phyloP scores from a whole-genome alignment of 2,329 filamentous ascomycete genomes.

The Colletotrichum agaves region DNA sequence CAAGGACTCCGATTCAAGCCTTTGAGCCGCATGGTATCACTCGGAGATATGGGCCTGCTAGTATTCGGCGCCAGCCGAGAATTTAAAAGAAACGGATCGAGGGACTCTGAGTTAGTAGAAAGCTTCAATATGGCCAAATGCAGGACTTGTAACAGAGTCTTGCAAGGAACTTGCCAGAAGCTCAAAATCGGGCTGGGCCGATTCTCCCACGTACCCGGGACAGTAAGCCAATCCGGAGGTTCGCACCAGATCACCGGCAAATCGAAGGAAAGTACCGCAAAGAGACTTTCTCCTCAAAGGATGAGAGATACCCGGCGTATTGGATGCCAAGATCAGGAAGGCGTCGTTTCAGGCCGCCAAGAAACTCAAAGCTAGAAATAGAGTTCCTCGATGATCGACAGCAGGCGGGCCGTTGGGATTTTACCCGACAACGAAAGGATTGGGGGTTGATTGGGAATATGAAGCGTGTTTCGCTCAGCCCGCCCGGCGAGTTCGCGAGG shows the following conservation, averaged over 20 bases:
- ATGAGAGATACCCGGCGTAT: background rate
- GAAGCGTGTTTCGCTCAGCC: background rate
- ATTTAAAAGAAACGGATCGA: background rate
- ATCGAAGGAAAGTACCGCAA: background rate
- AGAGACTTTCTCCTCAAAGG: background rate
- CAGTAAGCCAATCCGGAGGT: background rate
- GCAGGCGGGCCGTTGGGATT: background rate
- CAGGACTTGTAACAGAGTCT: background rate
- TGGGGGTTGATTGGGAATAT: background rate
- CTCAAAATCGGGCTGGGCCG: background rate
- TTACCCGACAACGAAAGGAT: background rate
- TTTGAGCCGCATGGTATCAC: background rate
- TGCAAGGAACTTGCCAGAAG: background rate
- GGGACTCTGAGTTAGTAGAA: background rate
- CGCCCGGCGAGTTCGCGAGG: background rate
- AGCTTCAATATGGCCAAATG: background rate
- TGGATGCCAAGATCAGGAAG: conserved; percentile 23
- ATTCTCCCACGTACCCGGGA: background rate
- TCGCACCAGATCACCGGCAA: too few relatives aligned
- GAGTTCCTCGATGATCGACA: background rate
- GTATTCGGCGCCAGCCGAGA: background rate
- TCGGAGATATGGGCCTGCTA: background rate
- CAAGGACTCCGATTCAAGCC: background rate
- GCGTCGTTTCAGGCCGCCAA: conserved; percentile 26
- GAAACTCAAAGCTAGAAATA: conserved; percentile 6